A percentile compares a stretch with the other conserved stretches of the same genome.
phyloP scores from a whole-genome alignment of 2,329 filamentous ascomycete genomes.

The Fusarium sp. region DNA sequence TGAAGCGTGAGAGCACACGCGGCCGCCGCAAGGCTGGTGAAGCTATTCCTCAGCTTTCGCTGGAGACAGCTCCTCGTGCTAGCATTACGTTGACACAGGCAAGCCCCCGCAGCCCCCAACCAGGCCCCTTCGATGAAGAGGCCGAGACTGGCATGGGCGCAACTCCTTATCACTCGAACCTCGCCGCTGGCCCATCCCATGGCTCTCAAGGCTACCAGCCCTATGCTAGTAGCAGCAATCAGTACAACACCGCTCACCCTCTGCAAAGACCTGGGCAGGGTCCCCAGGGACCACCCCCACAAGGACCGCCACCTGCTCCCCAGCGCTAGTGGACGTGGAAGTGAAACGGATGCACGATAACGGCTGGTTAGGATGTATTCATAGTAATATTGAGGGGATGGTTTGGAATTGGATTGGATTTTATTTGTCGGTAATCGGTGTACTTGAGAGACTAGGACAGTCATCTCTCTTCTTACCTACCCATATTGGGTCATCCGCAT shows the following conservation, averaged over 20 bases:
- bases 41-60: conserved; percentile 56
- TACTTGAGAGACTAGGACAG: conserved; percentile 34
- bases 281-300: conserved; percentile 42
- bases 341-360: conserved; percentile 35
- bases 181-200: conserved; percentile 40
- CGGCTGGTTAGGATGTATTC: conserved; percentile 31
- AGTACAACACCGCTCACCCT: conserved; percentile 44
- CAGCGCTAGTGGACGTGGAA: conserved; percentile 47
- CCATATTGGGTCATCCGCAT: conserved; percentile 39
- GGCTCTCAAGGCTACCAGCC: conserved; percentile 46
- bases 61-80: conserved; percentile 46
- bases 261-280: conserved; percentile 41
- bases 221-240: conserved; percentile 38
- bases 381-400: conserved; percentile 20
- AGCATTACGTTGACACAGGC: conserved; percentile 48
- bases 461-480: conserved; percentile 32
- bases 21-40: conserved; percentile 67
- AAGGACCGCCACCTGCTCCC: conserved; percentile 49
- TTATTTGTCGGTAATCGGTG: conserved; percentile 36
- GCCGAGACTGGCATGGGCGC: conserved; percentile 56
- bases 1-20: conserved; percentile 62
- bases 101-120: conserved; percentile 54
- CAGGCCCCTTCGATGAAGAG: conserved; percentile 61
- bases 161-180: conserved; percentile 53
- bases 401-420: conserved; percentile 23